These are phyloP conservation scores for Schoenoplectus triqueter DNA, from an alignment of 202 grass and related monocot genomes.

Conservation along the genomic window DNA sequence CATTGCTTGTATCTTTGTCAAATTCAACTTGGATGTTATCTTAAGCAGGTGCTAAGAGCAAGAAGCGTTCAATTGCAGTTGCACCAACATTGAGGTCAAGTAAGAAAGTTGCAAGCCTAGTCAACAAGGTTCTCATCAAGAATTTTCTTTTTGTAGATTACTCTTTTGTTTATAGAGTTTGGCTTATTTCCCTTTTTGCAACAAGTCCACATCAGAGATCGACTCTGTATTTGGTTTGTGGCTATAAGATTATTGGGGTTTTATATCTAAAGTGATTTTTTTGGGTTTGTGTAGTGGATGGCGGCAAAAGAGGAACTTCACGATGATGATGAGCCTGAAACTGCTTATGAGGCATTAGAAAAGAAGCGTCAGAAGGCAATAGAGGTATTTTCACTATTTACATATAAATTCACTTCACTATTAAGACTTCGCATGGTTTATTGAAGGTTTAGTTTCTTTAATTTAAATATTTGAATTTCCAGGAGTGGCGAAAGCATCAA, in stretches of 20 bases:
- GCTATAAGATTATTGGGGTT: constrained; percentile 7
- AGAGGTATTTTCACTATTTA: constrained; percentile 51
- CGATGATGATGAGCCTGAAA: constrained; percentile 82
- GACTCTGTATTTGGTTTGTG: not conserved
- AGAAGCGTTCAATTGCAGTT: constrained; percentile 70
- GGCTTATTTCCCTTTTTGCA: not conserved
- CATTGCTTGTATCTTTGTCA: constrained; percentile 7
- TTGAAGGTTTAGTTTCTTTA: constrained; percentile 9
- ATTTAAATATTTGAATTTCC: constrained; percentile 33
- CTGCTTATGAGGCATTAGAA: constrained; percentile 74
- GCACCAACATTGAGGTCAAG: constrained; percentile 80
- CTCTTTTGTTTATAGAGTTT: not conserved
- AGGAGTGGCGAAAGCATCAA: constrained; percentile 80
- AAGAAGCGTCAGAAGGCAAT: constrained; percentile 90
- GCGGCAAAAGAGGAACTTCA: constrained; percentile 97
- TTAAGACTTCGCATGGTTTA: not conserved
- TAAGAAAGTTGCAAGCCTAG: constrained; percentile 95
- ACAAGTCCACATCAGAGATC: constrained; percentile 21
- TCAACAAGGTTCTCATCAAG: constrained; percentile 67
- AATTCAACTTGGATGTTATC: constrained; percentile 28
- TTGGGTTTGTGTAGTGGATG: constrained; percentile 80
- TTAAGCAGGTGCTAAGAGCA: constrained; percentile 59
- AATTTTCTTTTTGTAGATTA: not conserved
- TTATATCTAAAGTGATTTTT: not conserved
- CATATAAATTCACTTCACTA: constrained; percentile 28